phyloP scores from a whole-genome alignment of 352 stramenopile species.

The Globisporangium orthogonon region DNA sequence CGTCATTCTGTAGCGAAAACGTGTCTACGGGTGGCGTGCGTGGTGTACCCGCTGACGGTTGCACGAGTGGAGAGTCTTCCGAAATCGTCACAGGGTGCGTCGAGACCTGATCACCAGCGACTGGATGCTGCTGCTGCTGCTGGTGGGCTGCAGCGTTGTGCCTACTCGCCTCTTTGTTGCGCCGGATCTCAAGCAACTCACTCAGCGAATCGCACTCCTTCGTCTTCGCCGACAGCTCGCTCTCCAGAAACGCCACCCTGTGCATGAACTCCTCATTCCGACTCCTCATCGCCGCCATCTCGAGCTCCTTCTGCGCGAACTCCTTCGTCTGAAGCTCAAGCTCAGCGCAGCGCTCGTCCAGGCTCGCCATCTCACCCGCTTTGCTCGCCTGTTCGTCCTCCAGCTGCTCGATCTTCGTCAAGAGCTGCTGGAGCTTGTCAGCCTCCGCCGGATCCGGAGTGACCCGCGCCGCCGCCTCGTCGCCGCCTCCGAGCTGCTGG shows the following conservation, averaged over 20 bases:
- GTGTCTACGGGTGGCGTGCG: background rate
- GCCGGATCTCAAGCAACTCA: conserved; percentile 18
- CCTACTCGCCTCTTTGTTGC: conserved; percentile 5
- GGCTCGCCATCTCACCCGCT: conserved; percentile 31
- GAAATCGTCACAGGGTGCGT: conserved; percentile 3
- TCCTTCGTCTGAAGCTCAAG: conserved; percentile 34
- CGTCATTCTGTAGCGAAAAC: background rate
- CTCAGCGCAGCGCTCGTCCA: conserved; percentile 53
- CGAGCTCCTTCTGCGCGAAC: conserved; percentile 31
- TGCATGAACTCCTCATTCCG: conserved; percentile 45
- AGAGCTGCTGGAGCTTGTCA: conserved; percentile 27
- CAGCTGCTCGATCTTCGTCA: conserved; percentile 43
- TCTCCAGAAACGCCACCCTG: conserved; percentile 44
- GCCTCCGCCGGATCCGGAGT: conserved; percentile 3
- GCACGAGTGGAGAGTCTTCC: background rate
- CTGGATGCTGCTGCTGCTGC: background rate
- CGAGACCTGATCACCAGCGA: background rate
- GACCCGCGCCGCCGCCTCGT: background rate
- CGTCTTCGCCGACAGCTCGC: conserved; percentile 37
- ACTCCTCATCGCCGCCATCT: conserved; percentile 28
- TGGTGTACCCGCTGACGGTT: background rate
- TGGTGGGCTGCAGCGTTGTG: too few species aligned
- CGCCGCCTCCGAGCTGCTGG: conserved; percentile 10
- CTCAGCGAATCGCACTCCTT: conserved; percentile 46
- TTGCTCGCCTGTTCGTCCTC: conserved; percentile 62